Evolutionary conservation across 1,284 basidiomycete genomes (phyloP).

Genomic region (Austroboletus niveus): DNA sequence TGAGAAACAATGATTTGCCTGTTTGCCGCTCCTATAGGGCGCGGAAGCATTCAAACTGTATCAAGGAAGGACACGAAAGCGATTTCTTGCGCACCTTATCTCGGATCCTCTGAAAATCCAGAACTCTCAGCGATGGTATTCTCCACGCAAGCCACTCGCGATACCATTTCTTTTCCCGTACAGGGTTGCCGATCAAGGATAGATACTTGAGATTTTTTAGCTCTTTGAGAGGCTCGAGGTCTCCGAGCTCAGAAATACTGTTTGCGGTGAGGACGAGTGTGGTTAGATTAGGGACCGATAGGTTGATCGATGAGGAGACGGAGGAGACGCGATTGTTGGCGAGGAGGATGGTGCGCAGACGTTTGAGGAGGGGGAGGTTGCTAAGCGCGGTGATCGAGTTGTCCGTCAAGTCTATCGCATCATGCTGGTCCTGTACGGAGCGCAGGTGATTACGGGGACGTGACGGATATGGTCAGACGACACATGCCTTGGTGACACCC

Average conservation of each 20-base stretch:
- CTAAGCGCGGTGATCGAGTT: slow-evolving; percentile 90
- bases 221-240: slow-evolving; percentile 82
- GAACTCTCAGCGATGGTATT: slow-evolving; percentile 82
- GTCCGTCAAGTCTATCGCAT: slow-evolving; percentile 94
- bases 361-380: slow-evolving; percentile 81
- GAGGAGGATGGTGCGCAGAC: slow-evolving; percentile 77
- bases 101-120: slow-evolving; percentile 96
- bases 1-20: slow-evolving; percentile 76
- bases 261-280: slow-evolving; percentile 83
- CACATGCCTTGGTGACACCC: slow-evolving; percentile 85
- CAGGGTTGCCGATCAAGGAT: slow-evolving; percentile 87
- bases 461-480: slow-evolving; percentile 20
- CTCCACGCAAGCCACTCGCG: slow-evolving; percentile 90
- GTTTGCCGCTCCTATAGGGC: slow-evolving; percentile 68
- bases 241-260: slow-evolving; percentile 72
- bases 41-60: slow-evolving; percentile 29
- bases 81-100: slow-evolving; percentile 75
- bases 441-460: slow-evolving; percentile 4
- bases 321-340: slow-evolving; percentile 86
- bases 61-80: slow-evolving; percentile 16
- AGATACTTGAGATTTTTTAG: slow-evolving; percentile 80
- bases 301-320: slow-evolving; percentile 78
- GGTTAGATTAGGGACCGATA: slow-evolving; percentile 81
- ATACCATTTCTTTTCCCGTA: slow-evolving; percentile 93
- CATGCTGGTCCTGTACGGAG: slow-evolving; percentile 76